Evolutionary conservation across 495 filamentous ascomycete genomes (phyloP), one percentile per base, ranked within the genome.

Genomic region (Talaromyces thailandensis): DNA sequence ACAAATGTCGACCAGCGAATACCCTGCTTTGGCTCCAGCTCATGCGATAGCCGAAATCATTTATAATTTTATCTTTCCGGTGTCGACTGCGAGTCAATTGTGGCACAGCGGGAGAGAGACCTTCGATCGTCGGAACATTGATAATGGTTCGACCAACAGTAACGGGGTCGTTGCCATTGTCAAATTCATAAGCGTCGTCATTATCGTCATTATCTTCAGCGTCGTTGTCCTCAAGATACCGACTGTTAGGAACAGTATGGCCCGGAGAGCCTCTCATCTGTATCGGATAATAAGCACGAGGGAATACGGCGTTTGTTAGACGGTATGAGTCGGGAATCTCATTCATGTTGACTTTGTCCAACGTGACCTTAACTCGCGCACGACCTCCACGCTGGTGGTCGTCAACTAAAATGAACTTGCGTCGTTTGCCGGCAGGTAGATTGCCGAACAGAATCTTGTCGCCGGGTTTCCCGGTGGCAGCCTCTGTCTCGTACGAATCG

Each of bases 271-370:
- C 86, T 64, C 89, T 88, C 89, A 94, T 93, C 73, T 95, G 87
- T 40, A 88, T 84, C 0, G 92, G 89, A 67, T 91, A 95, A 73
- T 91, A 98, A 18, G 88, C 90, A 23, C 93, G 87, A 5, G 92
- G 93, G 65, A 87, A 98, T 5, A 98, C 92, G 16, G 90, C 88
- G 65, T 92, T 94, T 59, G 80, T 81, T 70, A 88, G 88, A 63
- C 93, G 90, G 72, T 96, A 96, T 16, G 90, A 93, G 73, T 98
- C 94, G 0, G 92, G 93, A 64, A 97, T 92, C 71, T 97, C 93
- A 64, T 90, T 85, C 74, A 94, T 93, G 63, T 96, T 87, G 59
- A 96, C 91, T 18, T 85, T 83, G 62, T 96, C 91, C 25, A 98
- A 82, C 65, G 87, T 91, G 32, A 96, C 91, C 62, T 91, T 86